These are phyloP conservation scores for Hordeum marinum DNA, from an alignment of 176 grass and related monocot genomes.

Conservation along the genomic window DNA sequence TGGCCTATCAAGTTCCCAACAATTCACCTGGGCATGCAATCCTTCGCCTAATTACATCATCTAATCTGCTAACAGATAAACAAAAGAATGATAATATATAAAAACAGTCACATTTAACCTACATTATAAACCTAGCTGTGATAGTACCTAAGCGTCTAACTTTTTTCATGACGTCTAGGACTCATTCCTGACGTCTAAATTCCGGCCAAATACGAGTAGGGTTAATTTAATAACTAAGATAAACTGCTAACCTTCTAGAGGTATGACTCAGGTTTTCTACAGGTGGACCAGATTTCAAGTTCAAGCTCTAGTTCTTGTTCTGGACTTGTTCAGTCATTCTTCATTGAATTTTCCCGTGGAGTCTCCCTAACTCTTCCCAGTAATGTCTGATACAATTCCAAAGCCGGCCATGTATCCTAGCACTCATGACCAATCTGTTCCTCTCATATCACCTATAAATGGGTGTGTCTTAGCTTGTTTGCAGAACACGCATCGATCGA, in stretches of 20 bases:
- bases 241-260: not conserved
- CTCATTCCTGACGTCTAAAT: constrained; percentile 13
- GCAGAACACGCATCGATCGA: not conserved
- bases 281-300: constrained; percentile 10
- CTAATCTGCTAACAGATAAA: not conserved
- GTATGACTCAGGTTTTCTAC: not conserved
- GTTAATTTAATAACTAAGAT: not conserved
- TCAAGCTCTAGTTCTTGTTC: not conserved
- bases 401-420: not conserved
- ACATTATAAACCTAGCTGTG: not conserved
- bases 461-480: not conserved
- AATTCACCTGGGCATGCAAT: not conserved
- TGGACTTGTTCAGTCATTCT: not conserved
- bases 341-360: constrained; percentile 7
- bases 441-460: constrained; percentile 13
- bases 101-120: not conserved
- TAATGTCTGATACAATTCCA: not conserved
- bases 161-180: not conserved
- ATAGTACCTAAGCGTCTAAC: not conserved
- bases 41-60: not conserved
- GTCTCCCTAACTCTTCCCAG: not conserved
- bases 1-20: not conserved
- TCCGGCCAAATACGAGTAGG: not conserved
- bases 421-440: not conserved
- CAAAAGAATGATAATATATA: not conserved